Evolutionary conservation across 2,329 filamentous ascomycete species (phyloP).

Genomic region (Fusarium solani-melongenae): DNA sequence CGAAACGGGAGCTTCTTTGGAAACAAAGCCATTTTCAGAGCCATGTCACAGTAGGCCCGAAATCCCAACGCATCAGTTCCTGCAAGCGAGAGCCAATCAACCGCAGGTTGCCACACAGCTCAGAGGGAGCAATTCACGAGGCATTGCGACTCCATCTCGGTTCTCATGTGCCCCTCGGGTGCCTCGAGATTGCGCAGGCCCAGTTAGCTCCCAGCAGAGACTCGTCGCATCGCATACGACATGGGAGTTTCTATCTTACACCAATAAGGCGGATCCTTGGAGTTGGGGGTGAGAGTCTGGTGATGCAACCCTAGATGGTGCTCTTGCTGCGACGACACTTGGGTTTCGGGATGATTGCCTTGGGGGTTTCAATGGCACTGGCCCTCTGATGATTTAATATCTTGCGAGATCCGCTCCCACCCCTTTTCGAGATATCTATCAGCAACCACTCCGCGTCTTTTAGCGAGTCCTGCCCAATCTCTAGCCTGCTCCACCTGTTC

Average conservation of each 20-base stretch:
- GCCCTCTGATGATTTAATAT: conserved; percentile 39
- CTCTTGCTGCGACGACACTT: conserved; percentile 22
- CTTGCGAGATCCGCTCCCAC: conserved; percentile 24
- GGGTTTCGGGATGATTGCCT: conserved; percentile 29
- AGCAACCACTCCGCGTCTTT: conserved; percentile 18
- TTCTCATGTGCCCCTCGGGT: conserved; percentile 18
- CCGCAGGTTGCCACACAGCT: not conserved
- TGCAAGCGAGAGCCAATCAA: conserved; percentile 6
- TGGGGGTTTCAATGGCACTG: conserved; percentile 17
- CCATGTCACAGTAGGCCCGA: not conserved
- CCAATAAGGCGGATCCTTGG: conserved; percentile 33
- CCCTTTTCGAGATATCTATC: conserved; percentile 14
- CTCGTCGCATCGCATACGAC: conserved; percentile 19
- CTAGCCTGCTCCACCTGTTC: conserved; percentile 11
- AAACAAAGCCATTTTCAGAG: conserved; percentile 1
- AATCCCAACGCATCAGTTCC: not conserved
- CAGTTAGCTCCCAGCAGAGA: conserved; percentile 1
- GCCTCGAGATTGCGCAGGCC: conserved; percentile 20
- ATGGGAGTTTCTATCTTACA: conserved; percentile 36
- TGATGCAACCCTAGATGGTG: conserved; percentile 34
- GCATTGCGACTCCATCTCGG: conserved; percentile 14
- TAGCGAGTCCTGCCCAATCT: conserved; percentile 1
- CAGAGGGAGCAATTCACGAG: conserved; percentile 3
- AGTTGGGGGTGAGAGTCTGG: conserved; percentile 33
- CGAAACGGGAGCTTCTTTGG: not conserved